Percentiles rank a stretch among this genome's conserved stretches.
Conservation (phyloP, 352 stramenopile species). For the Globisporangium cystogenes region DNA sequence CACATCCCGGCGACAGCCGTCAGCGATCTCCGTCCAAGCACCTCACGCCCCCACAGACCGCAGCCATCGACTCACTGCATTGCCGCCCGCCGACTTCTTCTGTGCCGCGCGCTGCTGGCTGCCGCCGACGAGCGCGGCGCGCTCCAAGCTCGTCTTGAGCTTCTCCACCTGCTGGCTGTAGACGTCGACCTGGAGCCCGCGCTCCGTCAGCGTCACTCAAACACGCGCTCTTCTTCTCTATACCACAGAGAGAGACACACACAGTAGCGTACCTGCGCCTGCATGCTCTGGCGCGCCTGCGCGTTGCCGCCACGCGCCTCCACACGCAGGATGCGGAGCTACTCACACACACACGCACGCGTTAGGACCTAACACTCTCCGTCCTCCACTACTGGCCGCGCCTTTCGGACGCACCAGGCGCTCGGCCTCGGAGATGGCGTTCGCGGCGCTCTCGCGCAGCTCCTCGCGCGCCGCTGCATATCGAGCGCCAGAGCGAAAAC, state of each 20-base stretch:
- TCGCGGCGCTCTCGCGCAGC: constrained; percentile 37
- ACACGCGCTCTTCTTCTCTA: too few relatives aligned
- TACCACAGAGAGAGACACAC: too few relatives aligned
- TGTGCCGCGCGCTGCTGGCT: constrained; percentile 47
- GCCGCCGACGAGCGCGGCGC: constrained; percentile 63
- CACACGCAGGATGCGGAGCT: constrained; percentile 78
- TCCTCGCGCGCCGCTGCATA: constrained; percentile 36
- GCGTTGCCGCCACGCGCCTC: constrained; percentile 69
- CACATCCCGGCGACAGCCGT: not conserved
- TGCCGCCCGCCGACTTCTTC: constrained; percentile 23
- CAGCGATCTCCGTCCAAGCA: not conserved
- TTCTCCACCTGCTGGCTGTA: constrained; percentile 79
- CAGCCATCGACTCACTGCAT: constrained; percentile 12
- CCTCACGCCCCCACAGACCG: not conserved
- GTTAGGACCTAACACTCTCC: not conserved
- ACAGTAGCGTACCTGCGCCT: constrained; percentile 49
- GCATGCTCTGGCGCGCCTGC: constrained; percentile 77
- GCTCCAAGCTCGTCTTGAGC: constrained; percentile 73
- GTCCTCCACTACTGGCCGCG: not conserved
- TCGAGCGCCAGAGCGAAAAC: not conserved
- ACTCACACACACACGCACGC: constrained; percentile 1
- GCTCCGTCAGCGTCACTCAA: not conserved
- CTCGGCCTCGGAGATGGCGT: constrained; percentile 67
- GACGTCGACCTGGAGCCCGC: constrained; percentile 36
- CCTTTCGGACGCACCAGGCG: constrained; percentile 34